Evolutionary conservation across 306 rosid species (phyloP), one percentile per base, ranked within the genome.

Genomic region (Cicer yamashitae): DNA sequence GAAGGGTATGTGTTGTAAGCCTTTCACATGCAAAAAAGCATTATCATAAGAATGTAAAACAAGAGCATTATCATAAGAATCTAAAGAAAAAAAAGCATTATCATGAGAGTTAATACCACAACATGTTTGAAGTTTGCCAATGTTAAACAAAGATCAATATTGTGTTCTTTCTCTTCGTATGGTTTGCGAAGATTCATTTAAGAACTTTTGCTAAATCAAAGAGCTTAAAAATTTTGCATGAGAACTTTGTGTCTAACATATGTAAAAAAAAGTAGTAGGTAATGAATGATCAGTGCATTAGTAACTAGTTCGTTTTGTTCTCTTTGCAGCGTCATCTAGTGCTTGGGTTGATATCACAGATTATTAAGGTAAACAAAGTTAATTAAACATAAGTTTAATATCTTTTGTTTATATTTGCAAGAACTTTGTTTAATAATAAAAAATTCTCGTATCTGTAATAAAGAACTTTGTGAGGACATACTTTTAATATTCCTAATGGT

Each of bases 261-360:
- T 30, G 37, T 30, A 30, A 30, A 30, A 30, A 30, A 30, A 30
- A 30, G 37, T 30, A 30, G 37, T 30, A 4, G 37, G 3, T 30
- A 30, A 30, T 0, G 1, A 30, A 30, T 30, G 37, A 30, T 13
- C 15, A 6, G 20, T 8, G 54, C 17, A 8, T 34, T 50, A 17
- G 34, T 58, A 41, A 77, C 67, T 73, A 44, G 74, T 30, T 53
- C 46, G 8, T 13, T 77, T 30, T 73, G 56, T 74, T 86, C 47
- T 50, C 58, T 65, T 86, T 87, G 77, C 99, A 94, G 99, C 96
- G 99, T 61, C 99, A 94, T 86, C 92, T 94, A 62, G 96, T 94
- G 46, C 93, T 94, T 43, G 99, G 99, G 63, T 57, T 94, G 87
- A 94, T 94, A 78, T 92, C 99, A 61, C 99, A 94, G 79, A 92